A percentile compares a stretch with the other conserved stretches of the same genome.
phyloP scores from a whole-genome alignment of 2,329 filamentous ascomycete genomes.

The Pestalotiopsis sp. region DNA sequence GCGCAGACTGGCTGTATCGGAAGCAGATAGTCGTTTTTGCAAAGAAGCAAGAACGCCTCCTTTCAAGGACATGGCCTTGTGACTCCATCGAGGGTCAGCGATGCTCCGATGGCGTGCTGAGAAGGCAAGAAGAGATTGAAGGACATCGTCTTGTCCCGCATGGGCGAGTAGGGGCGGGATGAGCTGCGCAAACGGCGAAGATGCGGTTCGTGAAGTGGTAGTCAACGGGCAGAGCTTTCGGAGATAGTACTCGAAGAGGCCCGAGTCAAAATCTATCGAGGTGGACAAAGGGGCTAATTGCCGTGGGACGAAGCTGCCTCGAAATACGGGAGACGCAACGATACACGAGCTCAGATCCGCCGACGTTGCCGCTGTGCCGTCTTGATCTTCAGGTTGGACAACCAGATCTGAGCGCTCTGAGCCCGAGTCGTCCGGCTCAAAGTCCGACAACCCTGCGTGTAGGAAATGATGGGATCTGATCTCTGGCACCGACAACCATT shows the following conservation, averaged over 20 bases:
- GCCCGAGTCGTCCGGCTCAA: neutral
- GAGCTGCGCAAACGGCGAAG: conserved; percentile 19
- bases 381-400: neutral
- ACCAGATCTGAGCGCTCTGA: neutral
- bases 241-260: conserved; percentile 17
- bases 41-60: conserved; percentile 38
- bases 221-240: conserved; percentile 18
- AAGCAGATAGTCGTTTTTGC: conserved; percentile 31
- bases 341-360: neutral
- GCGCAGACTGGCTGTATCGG: conserved; percentile 19
- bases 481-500: conserved; percentile 16
- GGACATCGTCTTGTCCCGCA: conserved; percentile 16
- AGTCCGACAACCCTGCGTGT: conserved; percentile 8
- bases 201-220: conserved; percentile 14
- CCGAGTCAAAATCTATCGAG: neutral
- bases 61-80: conserved; percentile 29
- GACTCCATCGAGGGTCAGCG: conserved; percentile 12
- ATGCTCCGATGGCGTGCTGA: conserved; percentile 18
- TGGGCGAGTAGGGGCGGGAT: conserved; percentile 16
- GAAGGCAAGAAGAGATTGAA: conserved; percentile 17
- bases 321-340: neutral
- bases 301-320: neutral
- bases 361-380: neutral
- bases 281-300: neutral
- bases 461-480: conserved; percentile 19